Percentiles rank a stretch among this genome's conserved stretches.
phyloP scores from a whole-genome alignment of 495 filamentous ascomycete species.

The Friedmanniomyces endolithicus region DNA sequence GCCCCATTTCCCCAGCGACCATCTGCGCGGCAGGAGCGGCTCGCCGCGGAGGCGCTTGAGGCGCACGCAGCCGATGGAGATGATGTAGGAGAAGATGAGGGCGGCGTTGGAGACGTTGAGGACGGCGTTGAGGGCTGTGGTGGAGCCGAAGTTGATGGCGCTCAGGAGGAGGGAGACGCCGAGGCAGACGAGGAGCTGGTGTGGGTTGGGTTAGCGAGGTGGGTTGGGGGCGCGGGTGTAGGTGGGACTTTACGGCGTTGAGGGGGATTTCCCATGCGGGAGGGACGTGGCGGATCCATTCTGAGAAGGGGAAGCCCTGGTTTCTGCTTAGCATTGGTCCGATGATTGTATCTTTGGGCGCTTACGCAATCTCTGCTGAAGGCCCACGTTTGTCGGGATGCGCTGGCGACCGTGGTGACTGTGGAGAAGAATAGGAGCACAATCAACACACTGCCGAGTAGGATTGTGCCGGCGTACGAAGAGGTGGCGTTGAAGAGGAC shows the following conservation, averaged over 20 bases:
- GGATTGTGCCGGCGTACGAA: slow-evolving; percentile 26
- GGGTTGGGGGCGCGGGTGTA: background rate
- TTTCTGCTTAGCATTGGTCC: background rate
- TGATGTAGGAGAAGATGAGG: slow-evolving; percentile 15
- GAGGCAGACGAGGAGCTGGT: slow-evolving; percentile 26
- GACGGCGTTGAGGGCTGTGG: slow-evolving; percentile 38
- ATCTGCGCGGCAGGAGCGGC: slow-evolving; percentile 10
- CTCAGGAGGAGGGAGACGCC: slow-evolving; percentile 29
- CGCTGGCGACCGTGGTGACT: slow-evolving; percentile 26
- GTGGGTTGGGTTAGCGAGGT: background rate
- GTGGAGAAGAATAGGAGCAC: slow-evolving; percentile 23
- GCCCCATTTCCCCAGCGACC: slow-evolving; percentile 12
- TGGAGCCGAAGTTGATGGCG: slow-evolving; percentile 41
- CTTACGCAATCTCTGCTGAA: slow-evolving; percentile 37
- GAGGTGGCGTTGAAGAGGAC: slow-evolving; percentile 20
- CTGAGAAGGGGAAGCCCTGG: slow-evolving; percentile 35
- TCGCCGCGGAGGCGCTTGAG: slow-evolving; percentile 4
- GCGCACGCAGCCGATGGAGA: slow-evolving; percentile 8
- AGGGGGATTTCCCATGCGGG: slow-evolving; percentile 11
- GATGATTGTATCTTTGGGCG: background rate
- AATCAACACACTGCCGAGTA: slow-evolving; percentile 27
- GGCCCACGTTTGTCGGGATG: slow-evolving; percentile 42
- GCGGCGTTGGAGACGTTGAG: slow-evolving; percentile 29
- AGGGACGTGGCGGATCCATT: slow-evolving; percentile 9
- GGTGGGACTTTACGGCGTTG: slow-evolving; percentile 17